phyloP scores from a whole-genome alignment of 129 eudicot genomes.

The Dittrichia graveolens region DNA sequence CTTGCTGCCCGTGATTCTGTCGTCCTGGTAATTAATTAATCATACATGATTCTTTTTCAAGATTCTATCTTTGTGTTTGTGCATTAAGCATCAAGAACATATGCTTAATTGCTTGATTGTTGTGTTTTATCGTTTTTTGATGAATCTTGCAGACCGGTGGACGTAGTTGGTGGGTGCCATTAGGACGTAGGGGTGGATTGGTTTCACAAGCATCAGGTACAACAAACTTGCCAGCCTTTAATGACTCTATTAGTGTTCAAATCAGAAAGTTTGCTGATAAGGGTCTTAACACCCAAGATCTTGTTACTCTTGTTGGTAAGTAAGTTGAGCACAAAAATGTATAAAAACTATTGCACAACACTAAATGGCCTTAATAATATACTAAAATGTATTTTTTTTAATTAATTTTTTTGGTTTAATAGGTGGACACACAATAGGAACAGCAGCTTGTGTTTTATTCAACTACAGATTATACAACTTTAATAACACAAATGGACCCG shows the following conservation, averaged over 20 bases:
- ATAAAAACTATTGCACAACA: not conserved
- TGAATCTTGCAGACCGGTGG: constrained; percentile 46
- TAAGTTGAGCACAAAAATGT: not conserved
- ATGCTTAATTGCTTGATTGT: not conserved
- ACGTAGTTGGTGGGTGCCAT: constrained; percentile 49
- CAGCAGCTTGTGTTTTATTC: constrained; percentile 55
- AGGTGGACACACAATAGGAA: constrained; percentile 82
- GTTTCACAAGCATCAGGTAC: constrained; percentile 61
- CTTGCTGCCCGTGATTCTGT: constrained; percentile 72
- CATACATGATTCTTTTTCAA: not conserved
- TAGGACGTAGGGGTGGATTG: constrained; percentile 74
- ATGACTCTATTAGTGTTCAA: constrained; percentile 46
- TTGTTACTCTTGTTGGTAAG: constrained; percentile 80
- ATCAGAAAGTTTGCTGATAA: constrained; percentile 44
- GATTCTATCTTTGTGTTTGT: not conserved
- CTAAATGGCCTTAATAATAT: not conserved
- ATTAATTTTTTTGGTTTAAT: not conserved
- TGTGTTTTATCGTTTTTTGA: not conserved
- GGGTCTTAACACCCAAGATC: constrained; percentile 58
- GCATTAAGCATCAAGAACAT: not conserved
- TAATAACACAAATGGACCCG: too few relatives aligned
- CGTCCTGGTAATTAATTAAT: constrained; percentile 52
- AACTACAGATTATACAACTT: too few relatives aligned
- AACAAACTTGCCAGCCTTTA: constrained; percentile 50
- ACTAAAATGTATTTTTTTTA: not conserved